Conservation (phyloP, 768 basidiomycete genomes). For the Mycena maculata region DNA sequence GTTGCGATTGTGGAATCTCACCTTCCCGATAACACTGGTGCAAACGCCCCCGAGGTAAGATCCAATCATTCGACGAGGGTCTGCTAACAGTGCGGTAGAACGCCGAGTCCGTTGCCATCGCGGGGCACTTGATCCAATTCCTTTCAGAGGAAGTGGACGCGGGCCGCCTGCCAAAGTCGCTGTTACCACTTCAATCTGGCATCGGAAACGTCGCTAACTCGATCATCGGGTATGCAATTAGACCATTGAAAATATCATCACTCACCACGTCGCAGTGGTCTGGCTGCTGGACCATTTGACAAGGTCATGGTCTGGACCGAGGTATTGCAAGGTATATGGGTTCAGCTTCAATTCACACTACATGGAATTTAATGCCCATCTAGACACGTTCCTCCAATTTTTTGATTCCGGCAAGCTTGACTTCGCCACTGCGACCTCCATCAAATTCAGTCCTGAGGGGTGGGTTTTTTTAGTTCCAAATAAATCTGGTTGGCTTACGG, state of each 20-base stretch:
- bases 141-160: constrained; percentile 54
- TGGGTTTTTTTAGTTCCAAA: constrained; percentile 26
- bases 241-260: too few relatives aligned
- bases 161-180: constrained; percentile 53
- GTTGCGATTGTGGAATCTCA: constrained; percentile 56
- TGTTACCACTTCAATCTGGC: constrained; percentile 60
- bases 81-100: constrained; percentile 39
- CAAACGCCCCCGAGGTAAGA: constrained; percentile 55
- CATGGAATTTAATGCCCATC: neutral
- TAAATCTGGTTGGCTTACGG: neutral
- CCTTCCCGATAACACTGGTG: constrained; percentile 58
- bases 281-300: constrained; percentile 61
- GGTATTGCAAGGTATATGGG: constrained; percentile 52
- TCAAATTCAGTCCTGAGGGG: constrained; percentile 59
- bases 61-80: constrained; percentile 3
- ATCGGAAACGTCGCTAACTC: constrained; percentile 63
- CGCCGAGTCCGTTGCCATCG: constrained; percentile 56
- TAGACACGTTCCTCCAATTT: constrained; percentile 59
- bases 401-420: constrained; percentile 59
- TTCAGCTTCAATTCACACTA: neutral
- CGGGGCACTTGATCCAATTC: constrained; percentile 58
- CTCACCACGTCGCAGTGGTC: constrained; percentile 40
- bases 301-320: constrained; percentile 64
- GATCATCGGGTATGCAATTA: constrained; percentile 48
- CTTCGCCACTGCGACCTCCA: constrained; percentile 61